Conservation (phyloP, 352 stramenopile species). For the Pythium sukuiense region DNA sequence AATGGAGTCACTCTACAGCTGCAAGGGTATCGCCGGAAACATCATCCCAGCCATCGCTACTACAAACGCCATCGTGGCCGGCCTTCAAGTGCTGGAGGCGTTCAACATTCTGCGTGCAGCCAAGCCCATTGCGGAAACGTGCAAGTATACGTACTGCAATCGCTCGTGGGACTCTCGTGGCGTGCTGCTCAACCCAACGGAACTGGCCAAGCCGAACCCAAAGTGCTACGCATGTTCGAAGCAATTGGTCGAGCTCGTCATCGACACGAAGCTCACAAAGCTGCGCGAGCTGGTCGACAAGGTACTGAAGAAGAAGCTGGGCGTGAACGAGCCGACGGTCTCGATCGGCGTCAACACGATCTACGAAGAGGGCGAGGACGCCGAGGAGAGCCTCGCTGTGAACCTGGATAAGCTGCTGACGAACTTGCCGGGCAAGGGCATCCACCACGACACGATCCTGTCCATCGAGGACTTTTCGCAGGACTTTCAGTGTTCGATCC, state of each 20-base stretch:
- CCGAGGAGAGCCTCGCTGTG: slow-evolving; percentile 66
- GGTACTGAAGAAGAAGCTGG: slow-evolving; percentile 87
- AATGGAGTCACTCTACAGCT: slow-evolving; percentile 86
- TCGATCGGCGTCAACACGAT: slow-evolving; percentile 87
- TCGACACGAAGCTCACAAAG: slow-evolving; percentile 89
- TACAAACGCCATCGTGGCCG: slow-evolving; percentile 99
- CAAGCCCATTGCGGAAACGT: slow-evolving; percentile 67
- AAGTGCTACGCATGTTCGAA: slow-evolving; percentile 97
- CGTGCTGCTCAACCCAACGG: slow-evolving; percentile 90
- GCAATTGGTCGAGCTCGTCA: slow-evolving; percentile 86
- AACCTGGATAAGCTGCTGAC: slow-evolving; percentile 90
- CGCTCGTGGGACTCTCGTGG: slow-evolving; percentile 89
- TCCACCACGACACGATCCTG: slow-evolving; percentile 91
- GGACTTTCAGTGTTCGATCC: slow-evolving; percentile 89
- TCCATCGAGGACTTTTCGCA: slow-evolving; percentile 96
- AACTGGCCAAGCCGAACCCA: slow-evolving; percentile 89
- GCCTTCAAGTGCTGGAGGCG: slow-evolving; percentile 88
- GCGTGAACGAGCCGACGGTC: slow-evolving; percentile 88
- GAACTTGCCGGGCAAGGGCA: slow-evolving; percentile 90
- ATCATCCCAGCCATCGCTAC: slow-evolving; percentile 99
- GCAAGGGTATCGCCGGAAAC: slow-evolving; percentile 99
- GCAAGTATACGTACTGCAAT: slow-evolving; percentile 95
- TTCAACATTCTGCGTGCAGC: slow-evolving; percentile 78
- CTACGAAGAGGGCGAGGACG: slow-evolving; percentile 96
- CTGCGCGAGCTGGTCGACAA: slow-evolving; percentile 75